Evolutionary conservation across 1,284 basidiomycete species (phyloP), one percentile per base, ranked within the genome.

Genomic region (Bondarzewia mesenterica): DNA sequence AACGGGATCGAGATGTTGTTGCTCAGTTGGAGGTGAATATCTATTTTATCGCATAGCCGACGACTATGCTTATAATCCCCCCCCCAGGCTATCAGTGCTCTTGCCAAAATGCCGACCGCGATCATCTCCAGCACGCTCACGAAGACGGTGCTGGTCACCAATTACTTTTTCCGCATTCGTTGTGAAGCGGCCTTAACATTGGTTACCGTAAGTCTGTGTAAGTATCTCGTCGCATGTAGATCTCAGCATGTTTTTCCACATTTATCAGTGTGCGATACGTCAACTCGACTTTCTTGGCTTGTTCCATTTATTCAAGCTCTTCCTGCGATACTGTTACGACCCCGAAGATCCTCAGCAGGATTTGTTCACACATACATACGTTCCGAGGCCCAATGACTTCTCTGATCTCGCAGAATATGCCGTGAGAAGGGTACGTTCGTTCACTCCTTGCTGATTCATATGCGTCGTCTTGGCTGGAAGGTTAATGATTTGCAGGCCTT

Each of bases 91-190:
- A 80, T 97, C 14, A 74, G 85, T 59, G 89, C 90, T 2, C 75
- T 99, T 42, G 75, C 86, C 7, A 79, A 82, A 57, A 83, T 88
- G 60, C 89, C 91, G 0, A 92, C 86, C 4, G 79, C 89, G 0
- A 90, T 98, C 55, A 87, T 96, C 18, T 93, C 93, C 26, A 95
- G 92, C 60, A 87, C 89, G 23, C 74, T 99, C 47, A 93, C 93
- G 22, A 92, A 93, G 67, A 93, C 93, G 0, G 87, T 96, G 4
- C 76, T 99, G 22, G 94, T 98, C 20, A 83, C 88, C 35, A 97
- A 97, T 63, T 99, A 99, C 68, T 98, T 90, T 66, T 96, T 89
- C 64, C 86, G 94, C n/a, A 89, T 99, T 48, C 87, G 96, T 8
- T 93, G 91, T 66, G 96, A 98, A 67, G 96, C 96, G 1, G 92